Percentiles rank a stretch among this genome's conserved stretches.
Conservation (phyloP, 2,329 filamentous ascomycete genomes). For the Fusarium stilboides region DNA sequence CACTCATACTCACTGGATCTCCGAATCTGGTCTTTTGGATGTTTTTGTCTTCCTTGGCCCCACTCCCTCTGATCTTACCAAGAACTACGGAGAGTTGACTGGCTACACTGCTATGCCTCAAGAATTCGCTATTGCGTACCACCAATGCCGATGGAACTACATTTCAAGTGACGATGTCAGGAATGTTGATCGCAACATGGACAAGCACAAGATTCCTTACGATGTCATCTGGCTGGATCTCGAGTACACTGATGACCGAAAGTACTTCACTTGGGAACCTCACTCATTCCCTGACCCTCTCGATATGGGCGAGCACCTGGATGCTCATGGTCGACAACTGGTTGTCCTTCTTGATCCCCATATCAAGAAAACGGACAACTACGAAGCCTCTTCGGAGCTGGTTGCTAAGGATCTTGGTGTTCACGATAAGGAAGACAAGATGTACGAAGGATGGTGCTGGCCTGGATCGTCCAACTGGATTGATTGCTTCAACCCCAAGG, state of each 20-base stretch:
- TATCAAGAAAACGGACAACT: constrained; percentile 91
- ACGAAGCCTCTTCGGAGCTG: constrained; percentile 83
- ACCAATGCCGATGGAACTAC: constrained; percentile 99
- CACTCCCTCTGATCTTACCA: constrained; percentile 84
- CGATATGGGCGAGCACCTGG: constrained; percentile 89
- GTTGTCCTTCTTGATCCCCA: constrained; percentile 97
- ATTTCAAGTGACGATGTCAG: constrained; percentile 97
- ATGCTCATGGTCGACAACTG: constrained; percentile 87
- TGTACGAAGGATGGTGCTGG: constrained; percentile 99
- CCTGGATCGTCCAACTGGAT: constrained; percentile 97
- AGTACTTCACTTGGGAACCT: constrained; percentile 98
- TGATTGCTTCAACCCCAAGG: constrained; percentile 94
- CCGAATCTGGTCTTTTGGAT: constrained; percentile 90
- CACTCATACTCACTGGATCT: constrained; percentile 97
- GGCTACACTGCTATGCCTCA: constrained; percentile 93
- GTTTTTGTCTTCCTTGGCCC: constrained; percentile 96
- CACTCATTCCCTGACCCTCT: constrained; percentile 89
- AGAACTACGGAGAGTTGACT: constrained; percentile 89
- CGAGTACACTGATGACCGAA: constrained; percentile 96
- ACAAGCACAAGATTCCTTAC: constrained; percentile 95
- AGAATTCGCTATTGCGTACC: constrained; percentile 92
- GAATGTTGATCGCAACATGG: constrained; percentile 96
- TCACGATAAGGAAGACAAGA: constrained; percentile 88
- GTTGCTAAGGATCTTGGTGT: constrained; percentile 88
- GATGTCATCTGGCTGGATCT: constrained; percentile 99